phyloP scores from a whole-genome alignment of 2,329 filamentous ascomycete genomes.

The Aspergillus pseudoviridinutans region DNA sequence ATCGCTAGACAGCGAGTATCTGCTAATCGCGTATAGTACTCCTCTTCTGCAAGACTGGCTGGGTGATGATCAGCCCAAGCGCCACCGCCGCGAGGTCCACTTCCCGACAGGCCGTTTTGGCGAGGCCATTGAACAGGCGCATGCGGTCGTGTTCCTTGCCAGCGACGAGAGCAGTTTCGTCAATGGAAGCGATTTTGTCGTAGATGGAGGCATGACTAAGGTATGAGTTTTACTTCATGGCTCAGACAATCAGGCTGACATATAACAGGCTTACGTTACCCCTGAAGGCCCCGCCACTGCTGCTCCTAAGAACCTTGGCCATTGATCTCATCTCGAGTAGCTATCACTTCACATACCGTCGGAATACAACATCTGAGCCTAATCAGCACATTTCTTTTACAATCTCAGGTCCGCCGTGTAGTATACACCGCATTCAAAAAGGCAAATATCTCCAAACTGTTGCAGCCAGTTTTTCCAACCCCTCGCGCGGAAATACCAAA shows the following conservation, averaged over 20 bases:
- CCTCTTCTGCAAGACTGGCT: slow-evolving; percentile 91
- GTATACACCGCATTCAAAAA: neutral
- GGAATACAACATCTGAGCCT: neutral
- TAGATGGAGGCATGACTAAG: slow-evolving; percentile 94
- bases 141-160: slow-evolving; percentile 81
- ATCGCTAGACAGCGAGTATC: neutral
- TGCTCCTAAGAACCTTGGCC: slow-evolving; percentile 49
- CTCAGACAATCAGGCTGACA: slow-evolving; percentile 2
- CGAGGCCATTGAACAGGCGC: slow-evolving; percentile 89
- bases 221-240: slow-evolving; percentile 23
- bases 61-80: slow-evolving; percentile 78
- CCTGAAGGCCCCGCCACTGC: slow-evolving; percentile 54
- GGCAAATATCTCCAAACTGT: too few species aligned
- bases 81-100: slow-evolving; percentile 77
- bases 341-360: neutral
- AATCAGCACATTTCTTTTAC: neutral
- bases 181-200: slow-evolving; percentile 87
- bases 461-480: neutral
- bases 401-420: neutral
- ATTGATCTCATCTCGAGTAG: slow-evolving; percentile 5
- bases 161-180: slow-evolving; percentile 87
- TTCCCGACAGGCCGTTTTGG: slow-evolving; percentile 86
- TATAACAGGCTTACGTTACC: slow-evolving; percentile 63
- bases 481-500: neutral
- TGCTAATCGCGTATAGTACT: slow-evolving; percentile 50